Base-by-base conservation (phyloP, 306 rosid genomes). In the Vachellia pachyceras region DNA sequence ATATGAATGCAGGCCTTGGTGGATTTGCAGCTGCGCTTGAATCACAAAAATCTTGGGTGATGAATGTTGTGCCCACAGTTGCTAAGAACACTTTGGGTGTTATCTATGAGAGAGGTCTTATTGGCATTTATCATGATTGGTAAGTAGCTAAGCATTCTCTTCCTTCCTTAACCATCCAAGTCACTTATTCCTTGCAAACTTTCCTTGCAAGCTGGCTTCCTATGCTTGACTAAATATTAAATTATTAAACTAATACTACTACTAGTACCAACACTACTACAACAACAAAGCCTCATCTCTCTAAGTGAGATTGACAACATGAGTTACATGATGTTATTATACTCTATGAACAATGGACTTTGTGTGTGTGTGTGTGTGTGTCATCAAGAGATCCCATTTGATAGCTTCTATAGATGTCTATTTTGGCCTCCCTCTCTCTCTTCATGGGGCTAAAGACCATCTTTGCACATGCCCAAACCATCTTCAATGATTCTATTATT, bases 41-140 rank as follows among this genome's bases (percentile, higher is more conserved):
- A 69, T 93, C 98, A 11, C 84, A 69, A 64, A 90, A 91, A 72
- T 90, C 98, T 69, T 93, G 99, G 99, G 97, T 92, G 85, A 93
- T 96, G 98, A 96, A 92, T 87, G 98, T 90, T 35, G 97, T 93
- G 66, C 98, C 99, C 63, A 81, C 97, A 23, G 82, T 87, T 80
- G 92, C 97, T 47, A 72, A 87, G 80, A 90, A 96, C 88, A 92
- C 97, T 77, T 85, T 96, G 44, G 99, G 97, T 81, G 94, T 88
- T 60, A 37, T 93, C 52, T 96, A 88, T 33, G 99, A 96, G 91
- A 90, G 99, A 90, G 99, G 99, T 86, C 83, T 95, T 18, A 87
- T 93, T 11, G 99, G 99, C 84, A 93, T 95, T 65, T 93, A 95
- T 88, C 99, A 95, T 64, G 98, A 95, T 80, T 95, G 99, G 99